These are phyloP conservation scores for Xylaria sp. DNA, from an alignment of 2,329 filamentous ascomycete genomes.

Conservation along the genomic window DNA sequence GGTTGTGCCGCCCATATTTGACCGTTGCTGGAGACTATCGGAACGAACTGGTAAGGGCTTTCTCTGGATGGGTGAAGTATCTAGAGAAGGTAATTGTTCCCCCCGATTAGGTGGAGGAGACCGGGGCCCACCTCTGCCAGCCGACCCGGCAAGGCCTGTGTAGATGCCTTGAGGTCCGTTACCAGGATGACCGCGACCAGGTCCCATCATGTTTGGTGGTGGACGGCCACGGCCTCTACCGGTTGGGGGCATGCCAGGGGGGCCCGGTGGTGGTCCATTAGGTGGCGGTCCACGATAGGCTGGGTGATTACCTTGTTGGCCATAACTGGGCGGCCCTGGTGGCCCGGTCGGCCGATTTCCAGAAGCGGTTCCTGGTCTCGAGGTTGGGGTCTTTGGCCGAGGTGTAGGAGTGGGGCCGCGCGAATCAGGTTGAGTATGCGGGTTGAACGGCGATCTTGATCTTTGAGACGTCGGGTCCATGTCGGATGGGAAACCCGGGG, in stretches of 20 bases:
- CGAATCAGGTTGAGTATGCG: constrained; percentile 40
- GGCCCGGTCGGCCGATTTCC: constrained; percentile 35
- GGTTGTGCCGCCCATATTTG: constrained; percentile 47
- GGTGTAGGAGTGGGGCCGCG: constrained; percentile 43
- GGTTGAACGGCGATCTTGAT: constrained; percentile 53
- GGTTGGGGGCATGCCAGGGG: constrained; percentile 34
- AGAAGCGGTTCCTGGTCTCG: constrained; percentile 38
- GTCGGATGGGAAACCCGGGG: constrained; percentile 49
- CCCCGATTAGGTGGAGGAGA: constrained; percentile 31
- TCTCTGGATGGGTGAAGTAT: constrained; percentile 52
- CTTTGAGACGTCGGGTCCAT: constrained; percentile 48
- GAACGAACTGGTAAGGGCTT: constrained; percentile 57
- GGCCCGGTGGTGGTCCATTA: constrained; percentile 26
- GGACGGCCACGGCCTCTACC: constrained; percentile 37
- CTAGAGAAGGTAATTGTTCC: constrained; percentile 38
- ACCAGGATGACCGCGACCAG: constrained; percentile 38
- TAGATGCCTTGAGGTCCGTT: constrained; percentile 38
- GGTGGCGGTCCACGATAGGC: constrained; percentile 45
- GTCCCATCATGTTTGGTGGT: constrained; percentile 37
- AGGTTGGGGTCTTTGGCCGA: constrained; percentile 40
- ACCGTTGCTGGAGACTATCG: constrained; percentile 45
- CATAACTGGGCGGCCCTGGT: constrained; percentile 35
- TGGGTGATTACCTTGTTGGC: constrained; percentile 33
- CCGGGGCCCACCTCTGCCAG: constrained; percentile 32
- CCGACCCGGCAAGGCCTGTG: constrained; percentile 32